Evolutionary conservation across 805 yeast genomes (phyloP).

Genomic region (Maudiozyma turicensis): DNA sequence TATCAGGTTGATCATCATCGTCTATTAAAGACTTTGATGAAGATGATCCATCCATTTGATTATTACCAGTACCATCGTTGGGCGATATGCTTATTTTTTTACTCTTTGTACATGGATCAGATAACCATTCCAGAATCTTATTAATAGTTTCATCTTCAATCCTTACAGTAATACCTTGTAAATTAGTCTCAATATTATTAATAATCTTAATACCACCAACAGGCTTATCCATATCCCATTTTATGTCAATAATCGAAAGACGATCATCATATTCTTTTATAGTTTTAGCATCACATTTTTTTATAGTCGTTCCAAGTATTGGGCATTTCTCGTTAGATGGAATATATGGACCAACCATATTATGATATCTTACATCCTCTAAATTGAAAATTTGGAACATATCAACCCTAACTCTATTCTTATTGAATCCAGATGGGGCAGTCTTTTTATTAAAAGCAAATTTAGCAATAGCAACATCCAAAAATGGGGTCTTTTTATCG

Average conservation of each 20-base stretch:
- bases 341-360: constrained; percentile 48
- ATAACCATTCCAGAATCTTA: constrained; percentile 54
- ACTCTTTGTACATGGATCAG: not conserved
- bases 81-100: not conserved
- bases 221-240: constrained; percentile 76
- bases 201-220: constrained; percentile 88
- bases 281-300: constrained; percentile 4
- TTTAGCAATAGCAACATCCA: constrained; percentile 58
- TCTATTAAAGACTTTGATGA: not conserved
- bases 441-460: constrained; percentile 54
- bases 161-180: constrained; percentile 62
- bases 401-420: constrained; percentile 48
- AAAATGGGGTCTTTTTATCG: constrained; percentile 48
- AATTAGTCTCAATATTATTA: constrained; percentile 46
- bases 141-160: constrained; percentile 64
- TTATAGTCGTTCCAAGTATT: not conserved
- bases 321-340: not conserved
- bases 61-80: not conserved
- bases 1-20: not conserved
- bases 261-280: constrained; percentile 6
- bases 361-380: constrained; percentile 55
- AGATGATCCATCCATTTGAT: not conserved
- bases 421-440: constrained; percentile 55
- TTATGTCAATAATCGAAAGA: constrained; percentile 34
- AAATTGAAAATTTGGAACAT: constrained; percentile 64